Evolutionary conservation across 352 stramenopile species (phyloP), one percentile per base, ranked within the genome.

Genomic region (Pythium graminicola): DNA sequence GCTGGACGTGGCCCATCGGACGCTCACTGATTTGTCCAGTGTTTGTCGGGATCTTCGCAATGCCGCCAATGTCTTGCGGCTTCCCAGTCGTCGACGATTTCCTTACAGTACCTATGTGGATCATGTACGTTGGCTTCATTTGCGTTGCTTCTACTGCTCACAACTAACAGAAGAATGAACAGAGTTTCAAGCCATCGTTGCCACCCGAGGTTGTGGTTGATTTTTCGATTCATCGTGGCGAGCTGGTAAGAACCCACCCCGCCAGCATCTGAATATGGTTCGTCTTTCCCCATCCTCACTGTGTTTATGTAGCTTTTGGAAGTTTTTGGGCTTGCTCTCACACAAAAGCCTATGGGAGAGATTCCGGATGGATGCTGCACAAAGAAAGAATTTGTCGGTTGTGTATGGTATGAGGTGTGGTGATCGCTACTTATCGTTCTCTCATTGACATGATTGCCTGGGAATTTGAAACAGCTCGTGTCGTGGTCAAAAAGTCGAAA

Each of bases 41-140:
- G 72, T 89, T 10, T 89, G 76, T 29, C 68, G 82, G 31, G 74
- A 86, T 28, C 69, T 93, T 11, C 76, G 76, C 35, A 84, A 76
- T 28, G 76, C 80, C 0, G 76, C 66, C 22, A 86, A 89, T 31
- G 80, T 88, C 6, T 46, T 93, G 45, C 74, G 78, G 0, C 64
- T 93, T 19, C 80, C 82, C 19, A 91, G 73, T 67, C 74, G 67
- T 2, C 74, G 81, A 7, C 78, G 81, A 13, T 93, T 93, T 52
- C 83, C 83, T 13, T 88, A 89, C 64, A 86, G 75, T 50, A 79
- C 76, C 16, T 76, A 89, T 40, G 58, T 92, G 6, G 83, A 93
- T 32, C 79, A 93, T 49, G 81, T 93, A 58, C 26, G 77, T n/a
- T n/a, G n/a, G n/a, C n/a, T n/a, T n/a, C n/a, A 64, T 9, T n/a